Evolutionary conservation across 1,284 basidiomycete species (phyloP), one percentile per base, ranked within the genome.

Genomic region (Bondarzewia mesenterica): DNA sequence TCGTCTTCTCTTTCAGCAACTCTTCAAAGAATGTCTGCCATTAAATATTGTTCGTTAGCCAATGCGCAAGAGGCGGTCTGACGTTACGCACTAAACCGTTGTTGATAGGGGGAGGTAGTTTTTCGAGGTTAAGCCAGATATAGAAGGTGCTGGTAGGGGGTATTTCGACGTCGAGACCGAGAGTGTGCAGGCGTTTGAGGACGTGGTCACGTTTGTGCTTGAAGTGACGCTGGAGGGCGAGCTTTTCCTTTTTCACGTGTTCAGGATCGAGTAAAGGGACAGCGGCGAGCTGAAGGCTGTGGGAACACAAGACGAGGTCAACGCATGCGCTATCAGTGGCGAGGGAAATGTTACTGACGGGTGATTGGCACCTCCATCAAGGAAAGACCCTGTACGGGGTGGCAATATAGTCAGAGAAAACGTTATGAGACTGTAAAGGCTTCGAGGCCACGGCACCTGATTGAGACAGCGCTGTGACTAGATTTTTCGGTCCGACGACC

Each of bases 401-500:
- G 32, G 43, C 44, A 20, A 26, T 20, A 12, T 41, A 23, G n/a
- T 44, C 12, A 10, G 22, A 25, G n/a, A 22, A 21, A 14, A 8
- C 10, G 3, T 23, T n/a, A 27, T n/a, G 23, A 27, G 18, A 15
- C 18, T 35, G 7, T 14, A 20, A 32, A 35, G 10, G 38, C 18
- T 26, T n/a, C 22, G 57, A 49, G 42, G 39, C 64, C 18, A 4
- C 15, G 59, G 51, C 53, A 73, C 83, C 89, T 22, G 86, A 87
- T 59, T 94, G 92, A 16, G 87, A 88, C 41, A 95, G 77, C 1
- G 91, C 92, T 7, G 83, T 83, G 57, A 95, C 75, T 42, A 95
- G 66, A 60, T 88, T 85, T 68, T 86, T 91, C n/a, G 92, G 93
- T 0, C 90, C 94, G n/a, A 96, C 66, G 15, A 96, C 92, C 93